Evolutionary conservation across 257 asterid genomes (phyloP).

Genomic region (Lavandula angustifolia): DNA sequence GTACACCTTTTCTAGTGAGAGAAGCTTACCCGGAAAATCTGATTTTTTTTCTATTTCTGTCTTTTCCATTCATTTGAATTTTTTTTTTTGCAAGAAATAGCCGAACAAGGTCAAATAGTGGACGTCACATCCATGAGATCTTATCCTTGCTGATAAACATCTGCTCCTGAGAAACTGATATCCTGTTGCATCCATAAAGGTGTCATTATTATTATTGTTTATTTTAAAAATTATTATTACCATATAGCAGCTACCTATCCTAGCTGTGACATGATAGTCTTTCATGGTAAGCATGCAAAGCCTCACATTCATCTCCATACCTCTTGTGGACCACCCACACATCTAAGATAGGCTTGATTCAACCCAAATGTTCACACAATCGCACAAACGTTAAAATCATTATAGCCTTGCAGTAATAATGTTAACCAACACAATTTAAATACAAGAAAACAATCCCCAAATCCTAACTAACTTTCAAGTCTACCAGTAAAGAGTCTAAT

Average conservation of each 20-base stretch:
- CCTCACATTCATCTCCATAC: constrained; percentile 33
- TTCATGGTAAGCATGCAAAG: constrained; percentile 19
- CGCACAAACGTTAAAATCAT: too few species aligned
- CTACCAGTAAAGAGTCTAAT: too few species aligned
- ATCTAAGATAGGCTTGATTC: constrained; percentile 6
- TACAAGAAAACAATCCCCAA: not conserved
- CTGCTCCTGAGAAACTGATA: constrained; percentile 66
- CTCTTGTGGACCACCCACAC: constrained; percentile 34
- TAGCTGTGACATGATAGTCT: constrained; percentile 32
- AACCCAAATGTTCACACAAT: constrained; percentile 4
- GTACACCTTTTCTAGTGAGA: constrained; percentile 19
- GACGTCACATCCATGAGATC: constrained; percentile 66
- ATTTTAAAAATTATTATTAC: too few species aligned
- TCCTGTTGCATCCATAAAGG: constrained; percentile 61
- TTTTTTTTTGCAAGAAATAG: constrained; percentile 21
- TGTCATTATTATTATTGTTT: constrained; percentile 29
- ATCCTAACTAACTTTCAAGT: constrained; percentile 21
- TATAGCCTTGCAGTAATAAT: too few species aligned
- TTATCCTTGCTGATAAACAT: constrained; percentile 74
- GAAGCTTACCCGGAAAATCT: constrained; percentile 52
- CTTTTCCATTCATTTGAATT: constrained; percentile 11
- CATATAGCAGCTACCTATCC: not conserved
- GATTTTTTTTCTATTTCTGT: constrained; percentile 21
- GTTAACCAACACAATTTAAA: too few species aligned
- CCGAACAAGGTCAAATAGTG: constrained; percentile 40